These are phyloP conservation scores for Artemisia argyi DNA, from an alignment of 129 eudicot species.

Conservation along the genomic window DNA sequence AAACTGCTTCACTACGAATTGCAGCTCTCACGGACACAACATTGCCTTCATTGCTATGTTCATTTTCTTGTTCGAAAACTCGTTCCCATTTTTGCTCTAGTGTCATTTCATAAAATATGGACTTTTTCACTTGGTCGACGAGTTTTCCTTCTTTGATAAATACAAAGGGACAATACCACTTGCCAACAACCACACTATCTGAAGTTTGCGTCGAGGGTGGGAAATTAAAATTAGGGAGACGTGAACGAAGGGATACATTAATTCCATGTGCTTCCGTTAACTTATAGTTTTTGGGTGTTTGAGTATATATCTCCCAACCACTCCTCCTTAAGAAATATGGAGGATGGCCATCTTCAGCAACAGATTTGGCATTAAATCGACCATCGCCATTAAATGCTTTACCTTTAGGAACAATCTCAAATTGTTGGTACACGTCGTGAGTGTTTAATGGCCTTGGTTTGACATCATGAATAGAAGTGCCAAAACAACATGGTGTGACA, in stretches of 20 bases:
- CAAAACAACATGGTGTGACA: slow-evolving; percentile 41
- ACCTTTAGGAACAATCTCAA: slow-evolving; percentile 36
- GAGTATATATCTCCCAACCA: slow-evolving; percentile 44
- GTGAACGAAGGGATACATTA: slow-evolving; percentile 46
- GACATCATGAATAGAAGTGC: slow-evolving; percentile 36
- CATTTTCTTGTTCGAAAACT: slow-evolving; percentile 34
- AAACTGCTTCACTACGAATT: slow-evolving; percentile 39
- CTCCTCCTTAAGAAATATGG: slow-evolving; percentile 49
- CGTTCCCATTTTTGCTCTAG: slow-evolving; percentile 57
- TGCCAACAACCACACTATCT: slow-evolving; percentile 46
- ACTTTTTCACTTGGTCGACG: slow-evolving; percentile 41
- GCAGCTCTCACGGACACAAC: slow-evolving; percentile 25
- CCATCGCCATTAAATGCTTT: slow-evolving; percentile 19
- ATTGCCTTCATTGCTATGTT: slow-evolving; percentile 14
- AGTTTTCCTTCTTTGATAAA: slow-evolving; percentile 57
- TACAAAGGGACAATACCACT: slow-evolving; percentile 80
- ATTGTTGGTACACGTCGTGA: slow-evolving; percentile 52
- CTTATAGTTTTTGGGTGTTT: slow-evolving; percentile 43
- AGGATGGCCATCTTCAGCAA: slow-evolving; percentile 58
- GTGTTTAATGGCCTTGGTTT: slow-evolving; percentile 68
- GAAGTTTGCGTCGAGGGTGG: slow-evolving; percentile 33
- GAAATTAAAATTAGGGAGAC: slow-evolving; percentile 42
- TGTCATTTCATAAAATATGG: slow-evolving; percentile 61
- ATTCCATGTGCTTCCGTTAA: slow-evolving; percentile 57
- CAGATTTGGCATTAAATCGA: slow-evolving; percentile 45